Conservation (phyloP, 1,284 basidiomycete genomes). For the Puccinia coronata region DNA sequence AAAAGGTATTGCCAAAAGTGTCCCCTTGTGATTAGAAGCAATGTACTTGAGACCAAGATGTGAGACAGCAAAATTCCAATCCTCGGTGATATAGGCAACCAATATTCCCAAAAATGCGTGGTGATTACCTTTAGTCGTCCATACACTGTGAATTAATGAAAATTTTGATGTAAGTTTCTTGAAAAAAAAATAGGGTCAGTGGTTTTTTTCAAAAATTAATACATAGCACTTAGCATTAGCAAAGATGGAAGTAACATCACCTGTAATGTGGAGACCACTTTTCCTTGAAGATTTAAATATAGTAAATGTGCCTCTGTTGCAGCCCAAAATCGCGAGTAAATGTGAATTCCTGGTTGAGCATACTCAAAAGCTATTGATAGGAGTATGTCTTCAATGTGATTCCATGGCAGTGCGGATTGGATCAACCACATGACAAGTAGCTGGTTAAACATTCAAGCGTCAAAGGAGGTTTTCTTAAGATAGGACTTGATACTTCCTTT, state of each 20-base stretch:
- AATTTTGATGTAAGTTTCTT: constrained; percentile 7
- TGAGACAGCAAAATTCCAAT: background rate
- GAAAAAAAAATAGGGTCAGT: background rate
- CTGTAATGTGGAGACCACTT: background rate
- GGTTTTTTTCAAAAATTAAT: background rate
- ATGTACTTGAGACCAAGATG: constrained; percentile 20
- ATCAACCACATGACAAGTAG: background rate
- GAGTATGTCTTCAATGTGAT: background rate
- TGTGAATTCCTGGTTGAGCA: background rate
- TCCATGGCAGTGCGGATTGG: background rate
- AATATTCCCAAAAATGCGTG: constrained; percentile 15
- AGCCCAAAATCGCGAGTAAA: background rate
- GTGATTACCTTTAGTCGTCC: constrained; percentile 27
- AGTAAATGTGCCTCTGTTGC: constrained; percentile 9
- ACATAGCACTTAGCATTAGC: background rate
- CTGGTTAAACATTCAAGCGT: background rate
- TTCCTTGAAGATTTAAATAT: constrained; percentile 3
- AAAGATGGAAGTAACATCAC: background rate
- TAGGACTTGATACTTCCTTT: background rate
- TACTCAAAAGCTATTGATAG: background rate
- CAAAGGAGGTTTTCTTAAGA: background rate
- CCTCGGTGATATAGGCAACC: constrained; percentile 11
- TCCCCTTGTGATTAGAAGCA: background rate
- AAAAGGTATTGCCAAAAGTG: background rate
- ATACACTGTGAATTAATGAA: constrained; percentile 6